Evolutionary conservation across 148 eudicot species (phyloP), one percentile per base, ranked within the genome.

Genomic region (Bassia scoparia): DNA sequence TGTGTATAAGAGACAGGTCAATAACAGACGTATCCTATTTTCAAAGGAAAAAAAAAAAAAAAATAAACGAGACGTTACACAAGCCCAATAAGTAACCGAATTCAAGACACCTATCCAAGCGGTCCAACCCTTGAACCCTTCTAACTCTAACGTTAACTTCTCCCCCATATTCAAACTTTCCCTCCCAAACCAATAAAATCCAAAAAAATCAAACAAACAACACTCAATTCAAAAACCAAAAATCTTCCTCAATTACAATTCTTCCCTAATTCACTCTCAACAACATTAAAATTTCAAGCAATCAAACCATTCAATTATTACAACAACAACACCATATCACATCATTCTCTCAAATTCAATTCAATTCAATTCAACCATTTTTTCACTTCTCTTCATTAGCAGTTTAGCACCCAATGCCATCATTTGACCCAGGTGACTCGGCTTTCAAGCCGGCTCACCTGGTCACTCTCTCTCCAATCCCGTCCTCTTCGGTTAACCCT

Each of bases 391-490:
- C 3, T n/a, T 17, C 50, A 82, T 82, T 41, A 37, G 3, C 7
- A 37, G 1, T 12, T 12, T 1, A 3, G 11, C 7, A 41, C 8
- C 44, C 80, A 80, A 66, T 48, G 71, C 73, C 35, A 34, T 62
- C 37, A 13, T 1, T n/a, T 3, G 52, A 44, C n/a, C n/a, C n/a
- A n/a, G n/a, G 56, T 33, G 24, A 27, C 0, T 33, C 68, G 26
- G 48, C 49, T 38, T 76, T 31, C 31, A 38, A 76, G 11, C 82
- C 86, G 12, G 81, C 84, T 4, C 43, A 69, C 12, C 34, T 69
- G 18, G 83, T 91, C 15, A 77, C 81, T 0, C 73, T 91, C 63
- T 68, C 88, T 23, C 86, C 90, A 63, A 85, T 80, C 56, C 41
- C 89, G 7, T 78, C 53, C 38, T 29, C 87, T 3, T 65, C 85